Percentiles rank a stretch among this genome's conserved stretches.
Conservation (phyloP, 2,329 filamentous ascomycete genomes). For the Whalleya microplaca region DNA sequence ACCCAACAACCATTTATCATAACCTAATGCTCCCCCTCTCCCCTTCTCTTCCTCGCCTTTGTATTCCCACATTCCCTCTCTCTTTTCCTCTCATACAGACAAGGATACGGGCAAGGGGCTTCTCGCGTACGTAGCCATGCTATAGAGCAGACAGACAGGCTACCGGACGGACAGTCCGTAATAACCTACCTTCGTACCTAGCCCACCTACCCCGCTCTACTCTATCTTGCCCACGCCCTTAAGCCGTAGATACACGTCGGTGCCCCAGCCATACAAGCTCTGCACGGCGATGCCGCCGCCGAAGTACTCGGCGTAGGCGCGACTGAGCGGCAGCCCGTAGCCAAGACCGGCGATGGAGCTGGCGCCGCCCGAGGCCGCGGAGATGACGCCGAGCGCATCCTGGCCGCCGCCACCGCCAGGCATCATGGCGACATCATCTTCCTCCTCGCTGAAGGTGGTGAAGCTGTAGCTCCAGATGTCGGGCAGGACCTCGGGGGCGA, state of each 20-base stretch:
- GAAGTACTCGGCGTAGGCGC: slow-evolving; percentile 98
- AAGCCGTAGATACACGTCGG: slow-evolving; percentile 68
- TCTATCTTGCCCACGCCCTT: slow-evolving; percentile 64
- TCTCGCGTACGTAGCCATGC: no score
- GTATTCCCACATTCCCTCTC: no score
- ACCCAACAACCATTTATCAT: no score
- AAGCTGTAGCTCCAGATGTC: slow-evolving; percentile 98
- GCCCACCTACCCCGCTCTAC: slow-evolving; percentile 14
- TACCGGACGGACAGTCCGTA: no score
- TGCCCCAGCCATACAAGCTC: slow-evolving; percentile 91
- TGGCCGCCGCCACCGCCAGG: slow-evolving; percentile 55
- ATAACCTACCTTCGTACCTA: not conserved
- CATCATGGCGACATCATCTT: no score
- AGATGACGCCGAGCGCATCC: slow-evolving; percentile 77
- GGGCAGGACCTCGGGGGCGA: slow-evolving; percentile 78
- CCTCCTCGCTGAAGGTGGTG: slow-evolving; percentile 83
- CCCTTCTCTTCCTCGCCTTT: no score
- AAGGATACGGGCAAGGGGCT: no score
- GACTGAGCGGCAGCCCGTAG: slow-evolving; percentile 86
- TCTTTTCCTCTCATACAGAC: no score
- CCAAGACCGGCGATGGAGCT: slow-evolving; percentile 91
- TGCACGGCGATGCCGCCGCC: slow-evolving; percentile 95
- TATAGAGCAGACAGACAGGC: no score
- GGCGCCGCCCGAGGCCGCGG: slow-evolving; percentile 69
- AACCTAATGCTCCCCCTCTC: no score